A percentile compares a stretch with the other conserved stretches of the same genome.
phyloP scores from a whole-genome alignment of 345 rosid species.

The Triadica sebifera region DNA sequence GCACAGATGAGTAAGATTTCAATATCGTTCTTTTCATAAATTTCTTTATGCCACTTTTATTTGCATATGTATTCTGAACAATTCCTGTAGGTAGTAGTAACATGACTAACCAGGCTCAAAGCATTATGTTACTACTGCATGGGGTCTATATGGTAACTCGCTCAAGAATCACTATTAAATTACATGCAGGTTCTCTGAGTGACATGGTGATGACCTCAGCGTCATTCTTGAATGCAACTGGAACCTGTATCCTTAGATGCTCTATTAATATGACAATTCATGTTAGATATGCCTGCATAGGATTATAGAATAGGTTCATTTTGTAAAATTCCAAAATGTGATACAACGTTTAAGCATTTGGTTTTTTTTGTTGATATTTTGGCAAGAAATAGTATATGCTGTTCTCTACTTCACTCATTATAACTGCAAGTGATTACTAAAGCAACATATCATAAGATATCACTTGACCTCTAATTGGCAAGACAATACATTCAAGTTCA shows the following conservation, averaged over 20 bases:
- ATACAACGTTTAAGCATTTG: not conserved
- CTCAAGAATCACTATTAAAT: no score
- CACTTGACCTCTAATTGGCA: not conserved
- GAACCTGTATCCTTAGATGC: no score
- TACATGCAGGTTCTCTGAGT: no score
- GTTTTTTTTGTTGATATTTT: not conserved
- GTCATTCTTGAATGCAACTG: no score
- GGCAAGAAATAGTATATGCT: not conserved
- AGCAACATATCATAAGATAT: not conserved
- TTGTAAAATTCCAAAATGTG: not conserved
- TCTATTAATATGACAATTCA: no score
- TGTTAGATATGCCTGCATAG: not conserved
- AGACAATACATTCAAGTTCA: not conserved
- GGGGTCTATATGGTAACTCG: not conserved
- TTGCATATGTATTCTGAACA: not conserved
- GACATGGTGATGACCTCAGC: no score
- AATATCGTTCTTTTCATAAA: not conserved
- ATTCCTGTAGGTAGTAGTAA: not conserved
- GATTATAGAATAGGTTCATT: not conserved
- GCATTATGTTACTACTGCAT: no score
- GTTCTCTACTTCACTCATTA: not conserved
- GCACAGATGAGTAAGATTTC: slow-evolving; percentile 48
- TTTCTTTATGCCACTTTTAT: not conserved
- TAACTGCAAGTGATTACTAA: not conserved
- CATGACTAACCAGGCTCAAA: not conserved